Evolutionary conservation across 2,329 filamentous ascomycete genomes (phyloP), one percentile per base, ranked within the genome.

Genomic region (Cadophora sp.): DNA sequence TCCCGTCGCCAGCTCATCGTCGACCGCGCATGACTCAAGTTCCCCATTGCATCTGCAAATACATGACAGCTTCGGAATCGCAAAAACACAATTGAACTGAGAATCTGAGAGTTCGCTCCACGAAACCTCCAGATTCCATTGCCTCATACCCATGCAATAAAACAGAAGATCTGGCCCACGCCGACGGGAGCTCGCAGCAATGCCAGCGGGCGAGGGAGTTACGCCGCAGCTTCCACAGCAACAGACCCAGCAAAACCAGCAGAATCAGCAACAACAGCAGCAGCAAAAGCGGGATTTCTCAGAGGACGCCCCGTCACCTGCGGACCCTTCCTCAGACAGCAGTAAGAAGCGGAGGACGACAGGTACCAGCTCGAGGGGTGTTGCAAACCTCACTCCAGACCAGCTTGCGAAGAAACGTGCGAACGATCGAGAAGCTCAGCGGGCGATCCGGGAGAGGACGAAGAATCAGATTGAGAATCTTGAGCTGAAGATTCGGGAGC

Each of bases 351-450:
- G 72, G 58, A 82, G 73, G 72, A 80, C 65, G 4, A 64, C 59
- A 85, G 67, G 85, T 64, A 85, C 90, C 64, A 88, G 93, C 73
- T 94, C 92, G 68, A 83, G 89, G 62, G 89, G 89, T 22, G 94
- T 97, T 67, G 93, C 93, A 71, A 96, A 93, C 77, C 85, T 97
- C 77, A 97, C 93, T 12, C 92, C 93, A 6, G 92, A 94, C 70
- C 94, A 97, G 80, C 87, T 97, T 68, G 92, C 91, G 34, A 92
- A 94, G 79, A 97, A 97, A 83, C 87, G 94, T 71, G 93, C 93
- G 76, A 97, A 97, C 82, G 94, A 97, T 79, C 88, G 94, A 70
- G 93, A 97, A 80, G 94, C 94, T 48, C 94, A 97, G 81, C 87
- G 93, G 55, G 93, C 93, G 48, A 97, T 97, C 71, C 86, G 94